These are phyloP conservation scores for Deuterostichococcus epilithicus DNA, from an alignment of 139 green algal genomes.

Conservation along the genomic window DNA sequence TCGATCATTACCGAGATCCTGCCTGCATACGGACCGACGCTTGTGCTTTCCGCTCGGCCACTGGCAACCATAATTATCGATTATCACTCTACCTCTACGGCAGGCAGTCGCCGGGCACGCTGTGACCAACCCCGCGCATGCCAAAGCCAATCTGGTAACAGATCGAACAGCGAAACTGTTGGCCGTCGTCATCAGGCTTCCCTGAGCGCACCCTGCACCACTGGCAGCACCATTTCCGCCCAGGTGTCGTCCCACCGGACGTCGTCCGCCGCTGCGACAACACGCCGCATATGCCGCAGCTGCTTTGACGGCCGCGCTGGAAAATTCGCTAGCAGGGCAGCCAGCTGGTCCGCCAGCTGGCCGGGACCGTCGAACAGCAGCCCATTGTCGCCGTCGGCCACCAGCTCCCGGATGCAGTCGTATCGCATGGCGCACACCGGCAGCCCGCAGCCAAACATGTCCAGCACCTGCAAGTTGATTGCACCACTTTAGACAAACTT, in stretches of 20 bases:
- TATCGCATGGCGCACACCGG: slow-evolving; percentile 85
- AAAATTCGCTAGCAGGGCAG: slow-evolving; percentile 49
- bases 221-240: slow-evolving; percentile 28
- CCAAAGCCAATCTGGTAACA: too few species aligned
- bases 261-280: slow-evolving; percentile 13
- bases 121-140: too few species aligned
- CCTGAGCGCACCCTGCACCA: slow-evolving; percentile 20
- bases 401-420: slow-evolving; percentile 78
- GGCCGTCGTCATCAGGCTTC: not conserved
- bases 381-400: slow-evolving; percentile 67
- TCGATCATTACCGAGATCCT: too few species aligned
- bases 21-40: too few species aligned
- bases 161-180: too few species aligned
- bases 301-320: slow-evolving; percentile 1
- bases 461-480: slow-evolving; percentile 64
- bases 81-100: too few species aligned
- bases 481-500: not conserved
- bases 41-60: too few species aligned
- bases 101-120: too few species aligned
- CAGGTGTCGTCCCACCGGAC: slow-evolving; percentile 41
- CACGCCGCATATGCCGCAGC: slow-evolving; percentile 18
- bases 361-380: slow-evolving; percentile 65
- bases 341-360: slow-evolving; percentile 63
- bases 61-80: too few species aligned
- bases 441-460: slow-evolving; percentile 95